Conservation (phyloP, 2,329 filamentous ascomycete species). For the Fusarium palustre region DNA sequence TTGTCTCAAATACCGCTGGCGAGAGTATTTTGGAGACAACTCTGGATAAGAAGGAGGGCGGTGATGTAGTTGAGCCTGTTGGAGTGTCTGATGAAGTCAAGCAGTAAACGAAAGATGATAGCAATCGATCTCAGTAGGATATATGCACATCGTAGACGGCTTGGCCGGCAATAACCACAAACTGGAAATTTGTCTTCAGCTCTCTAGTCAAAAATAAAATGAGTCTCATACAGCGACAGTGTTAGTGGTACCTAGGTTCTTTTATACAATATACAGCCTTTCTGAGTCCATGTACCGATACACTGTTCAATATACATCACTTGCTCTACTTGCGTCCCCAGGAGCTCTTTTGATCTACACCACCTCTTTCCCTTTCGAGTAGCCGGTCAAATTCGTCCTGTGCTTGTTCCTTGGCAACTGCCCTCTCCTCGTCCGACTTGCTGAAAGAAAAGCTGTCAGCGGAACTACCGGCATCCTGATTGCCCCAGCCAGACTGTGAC, state of each 20-base stretch:
- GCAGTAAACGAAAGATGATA: constrained; percentile 35
- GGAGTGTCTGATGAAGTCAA: constrained; percentile 53
- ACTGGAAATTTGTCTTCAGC: constrained; percentile 2
- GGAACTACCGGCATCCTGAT: constrained; percentile 44
- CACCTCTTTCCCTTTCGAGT: constrained; percentile 58
- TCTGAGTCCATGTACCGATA: constrained; percentile 8
- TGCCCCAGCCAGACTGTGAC: constrained; percentile 43
- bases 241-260: neutral
- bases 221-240: neutral
- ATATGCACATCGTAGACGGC: constrained; percentile 20
- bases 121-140: neutral
- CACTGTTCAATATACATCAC: constrained; percentile 3
- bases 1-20: constrained; percentile 58
- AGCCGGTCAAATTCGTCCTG: constrained; percentile 64
- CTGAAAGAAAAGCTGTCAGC: constrained; percentile 53
- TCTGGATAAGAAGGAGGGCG: constrained; percentile 52
- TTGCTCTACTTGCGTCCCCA: constrained; percentile 40
- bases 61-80: constrained; percentile 51
- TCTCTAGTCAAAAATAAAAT: neutral
- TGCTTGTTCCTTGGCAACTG: constrained; percentile 57
- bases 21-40: constrained; percentile 57
- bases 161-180: constrained; percentile 18
- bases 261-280: constrained; percentile 11
- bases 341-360: constrained; percentile 46
- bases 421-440: constrained; percentile 53